These are phyloP conservation scores for Sicyos edulis DNA, from an alignment of 306 rosid genomes.

Conservation along the genomic window DNA sequence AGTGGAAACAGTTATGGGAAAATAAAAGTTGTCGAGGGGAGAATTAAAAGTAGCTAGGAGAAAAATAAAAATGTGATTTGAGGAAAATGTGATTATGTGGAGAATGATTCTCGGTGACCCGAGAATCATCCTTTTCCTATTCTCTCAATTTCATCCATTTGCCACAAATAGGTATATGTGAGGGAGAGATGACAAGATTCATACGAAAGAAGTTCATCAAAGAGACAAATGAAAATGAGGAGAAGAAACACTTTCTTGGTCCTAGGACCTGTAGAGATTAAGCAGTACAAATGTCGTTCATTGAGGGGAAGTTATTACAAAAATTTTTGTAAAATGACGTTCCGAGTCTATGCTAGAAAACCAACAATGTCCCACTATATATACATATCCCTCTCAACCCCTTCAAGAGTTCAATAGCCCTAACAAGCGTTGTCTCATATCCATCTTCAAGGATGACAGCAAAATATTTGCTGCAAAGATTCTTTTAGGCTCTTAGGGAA, in stretches of 20 bases:
- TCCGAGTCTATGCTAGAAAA: not conserved
- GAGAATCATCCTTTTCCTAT: too few species aligned
- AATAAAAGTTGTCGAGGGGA: too few species aligned
- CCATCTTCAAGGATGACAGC: slow-evolving; percentile 3
- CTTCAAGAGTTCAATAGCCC: not conserved
- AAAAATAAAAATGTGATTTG: too few species aligned
- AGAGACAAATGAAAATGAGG: not conserved
- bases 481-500: slow-evolving; percentile 1
- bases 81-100: too few species aligned
- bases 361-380: not conserved
- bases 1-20: too few species aligned
- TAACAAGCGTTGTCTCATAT: not conserved
- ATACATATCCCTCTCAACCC: not conserved
- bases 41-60: too few species aligned
- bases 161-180: not conserved
- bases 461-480: not conserved
- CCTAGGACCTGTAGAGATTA: not conserved
- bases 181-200: not conserved
- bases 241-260: not conserved
- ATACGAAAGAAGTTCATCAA: not conserved
- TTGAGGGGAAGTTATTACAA: not conserved
- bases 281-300: not conserved
- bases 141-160: too few species aligned
- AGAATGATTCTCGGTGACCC: too few species aligned
- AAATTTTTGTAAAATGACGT: not conserved